Conservation (phyloP, 1,139 yeast genomes). For the Sugiyamaella neomexicana region DNA sequence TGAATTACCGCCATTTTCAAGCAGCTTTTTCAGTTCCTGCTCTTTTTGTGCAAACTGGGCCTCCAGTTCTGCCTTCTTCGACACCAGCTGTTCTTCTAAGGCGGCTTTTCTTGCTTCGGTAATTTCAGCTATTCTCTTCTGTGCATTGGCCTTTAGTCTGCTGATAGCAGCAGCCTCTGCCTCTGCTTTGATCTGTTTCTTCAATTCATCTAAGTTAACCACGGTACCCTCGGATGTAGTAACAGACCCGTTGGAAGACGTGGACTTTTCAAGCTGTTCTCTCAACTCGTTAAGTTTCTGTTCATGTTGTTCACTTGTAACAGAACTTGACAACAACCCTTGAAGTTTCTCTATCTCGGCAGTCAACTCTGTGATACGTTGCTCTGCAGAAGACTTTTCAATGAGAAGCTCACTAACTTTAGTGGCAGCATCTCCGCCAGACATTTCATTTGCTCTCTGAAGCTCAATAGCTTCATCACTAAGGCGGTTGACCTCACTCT, state of each 20-base stretch:
- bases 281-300: slow-evolving; percentile 12
- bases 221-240: slow-evolving; percentile 1
- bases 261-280: slow-evolving; percentile 6
- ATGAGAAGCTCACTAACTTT: slow-evolving; percentile 17
- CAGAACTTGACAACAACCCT: not conserved
- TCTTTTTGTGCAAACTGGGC: slow-evolving; percentile 15
- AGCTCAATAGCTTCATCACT: slow-evolving; percentile 30
- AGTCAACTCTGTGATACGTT: slow-evolving; percentile 6
- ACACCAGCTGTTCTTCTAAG: slow-evolving; percentile 18
- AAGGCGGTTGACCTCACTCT: slow-evolving; percentile 30
- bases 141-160: slow-evolving; percentile 14
- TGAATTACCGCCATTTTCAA: slow-evolving; percentile 9
- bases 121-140: slow-evolving; percentile 1
- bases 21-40: slow-evolving; percentile 17
- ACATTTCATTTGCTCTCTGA: slow-evolving; percentile 20
- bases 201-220: slow-evolving; percentile 6
- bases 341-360: slow-evolving; percentile 13
- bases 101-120: slow-evolving; percentile 6
- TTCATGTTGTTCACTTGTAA: slow-evolving; percentile 9
- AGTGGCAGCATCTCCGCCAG: slow-evolving; percentile 8
- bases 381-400: slow-evolving; percentile 16
- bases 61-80: slow-evolving; percentile 13
- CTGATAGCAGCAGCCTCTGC: slow-evolving; percentile 8
- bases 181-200: slow-evolving; percentile 8
- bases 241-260: not conserved